Evolutionary conservation across 208 protist genomes (phyloP).

Genomic region (Herpetomonas muscarum): DNA sequence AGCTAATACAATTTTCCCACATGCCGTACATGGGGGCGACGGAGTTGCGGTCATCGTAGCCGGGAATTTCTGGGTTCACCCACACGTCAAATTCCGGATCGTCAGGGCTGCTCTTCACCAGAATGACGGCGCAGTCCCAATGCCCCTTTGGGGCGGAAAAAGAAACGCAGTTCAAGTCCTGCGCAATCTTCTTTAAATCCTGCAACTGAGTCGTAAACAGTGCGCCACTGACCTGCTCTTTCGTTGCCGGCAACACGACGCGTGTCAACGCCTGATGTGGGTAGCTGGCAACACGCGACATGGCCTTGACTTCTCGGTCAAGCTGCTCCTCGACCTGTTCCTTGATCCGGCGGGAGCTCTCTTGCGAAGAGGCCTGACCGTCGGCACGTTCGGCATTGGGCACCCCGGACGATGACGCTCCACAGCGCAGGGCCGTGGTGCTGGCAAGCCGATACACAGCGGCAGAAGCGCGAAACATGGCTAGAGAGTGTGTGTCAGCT

Average conservation of each 20-base stretch:
- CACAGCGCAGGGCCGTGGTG: no score
- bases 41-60: slow-evolving; percentile 64
- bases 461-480: no score
- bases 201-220: slow-evolving; percentile 57
- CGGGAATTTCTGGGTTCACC: slow-evolving; percentile 77
- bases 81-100: slow-evolving; percentile 80
- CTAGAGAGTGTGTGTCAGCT: no score
- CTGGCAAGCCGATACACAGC: no score
- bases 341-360: slow-evolving; percentile 28
- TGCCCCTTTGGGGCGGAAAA: slow-evolving; percentile 82
- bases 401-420: not conserved
- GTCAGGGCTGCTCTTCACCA: slow-evolving; percentile 62
- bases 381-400: not conserved
- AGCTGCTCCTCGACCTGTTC: slow-evolving; percentile 49
- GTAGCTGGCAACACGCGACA: slow-evolving; percentile 64
- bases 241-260: slow-evolving; percentile 40
- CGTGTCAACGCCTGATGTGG: slow-evolving; percentile 79
- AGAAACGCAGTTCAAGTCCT: slow-evolving; percentile 68
- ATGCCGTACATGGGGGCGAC: slow-evolving; percentile 89
- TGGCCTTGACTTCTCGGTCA: slow-evolving; percentile 52
- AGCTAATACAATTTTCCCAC: slow-evolving; percentile 91
- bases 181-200: slow-evolving; percentile 49
- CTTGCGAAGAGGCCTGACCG: slow-evolving; percentile 5
- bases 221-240: slow-evolving; percentile 22
- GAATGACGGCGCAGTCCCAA: slow-evolving; percentile 79